Percentiles rank a stretch among this genome's conserved stretches.
Evolutionary conservation across 2,329 filamentous ascomycete species (phyloP).

Genomic region (Fusarium pseudoanthophilum): DNA sequence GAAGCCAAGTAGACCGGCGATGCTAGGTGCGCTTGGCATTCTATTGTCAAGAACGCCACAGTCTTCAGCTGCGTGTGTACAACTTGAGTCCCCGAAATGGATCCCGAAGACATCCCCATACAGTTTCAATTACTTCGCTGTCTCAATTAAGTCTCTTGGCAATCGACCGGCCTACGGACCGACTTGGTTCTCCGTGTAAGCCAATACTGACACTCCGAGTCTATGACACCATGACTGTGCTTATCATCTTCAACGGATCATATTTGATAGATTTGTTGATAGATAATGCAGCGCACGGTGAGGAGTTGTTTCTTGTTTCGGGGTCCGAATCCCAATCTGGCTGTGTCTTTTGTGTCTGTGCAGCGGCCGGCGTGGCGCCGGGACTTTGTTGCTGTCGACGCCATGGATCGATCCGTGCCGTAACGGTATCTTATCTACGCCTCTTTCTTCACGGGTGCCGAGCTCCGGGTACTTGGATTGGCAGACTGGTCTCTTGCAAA

Average conservation of each 20-base stretch:
- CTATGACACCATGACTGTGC: background rate
- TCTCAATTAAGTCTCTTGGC: background rate
- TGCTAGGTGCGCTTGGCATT: background rate
- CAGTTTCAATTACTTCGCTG: rapidly evolving
- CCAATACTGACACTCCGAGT: background rate
- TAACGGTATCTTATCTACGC: background rate
- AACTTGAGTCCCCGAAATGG: conserved; percentile 10
- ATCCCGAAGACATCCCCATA: conserved; percentile 13
- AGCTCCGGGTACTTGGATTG: background rate
- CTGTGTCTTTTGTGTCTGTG: background rate
- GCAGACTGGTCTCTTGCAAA: background rate
- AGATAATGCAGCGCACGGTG: too few species aligned
- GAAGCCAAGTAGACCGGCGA: background rate
- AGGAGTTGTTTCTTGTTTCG: background rate
- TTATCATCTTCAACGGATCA: background rate
- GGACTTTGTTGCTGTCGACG: background rate
- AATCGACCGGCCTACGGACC: too few species aligned
- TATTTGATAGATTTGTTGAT: rapidly evolving
- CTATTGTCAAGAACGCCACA: background rate
- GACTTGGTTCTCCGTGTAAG: background rate
- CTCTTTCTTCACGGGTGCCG: background rate
- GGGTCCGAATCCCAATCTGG: background rate
- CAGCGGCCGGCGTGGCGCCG: background rate
- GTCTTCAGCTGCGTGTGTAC: background rate
- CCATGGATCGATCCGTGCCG: background rate